These are phyloP conservation scores for Saccharomyces pastorianus DNA, from an alignment of 1,139 yeast genomes.

Conservation along the genomic window DNA sequence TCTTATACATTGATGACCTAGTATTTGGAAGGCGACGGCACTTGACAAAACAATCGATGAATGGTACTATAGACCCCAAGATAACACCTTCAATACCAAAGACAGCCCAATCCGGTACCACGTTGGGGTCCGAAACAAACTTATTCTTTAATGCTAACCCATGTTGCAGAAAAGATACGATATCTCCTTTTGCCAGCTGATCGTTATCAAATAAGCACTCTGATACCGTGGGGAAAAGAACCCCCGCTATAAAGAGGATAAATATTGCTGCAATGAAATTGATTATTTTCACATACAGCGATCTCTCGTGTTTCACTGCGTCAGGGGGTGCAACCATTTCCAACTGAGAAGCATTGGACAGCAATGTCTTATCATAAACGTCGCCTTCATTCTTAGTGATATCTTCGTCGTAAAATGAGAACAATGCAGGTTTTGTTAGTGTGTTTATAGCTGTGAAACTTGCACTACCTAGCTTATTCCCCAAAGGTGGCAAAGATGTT, in stretches of 20 bases:
- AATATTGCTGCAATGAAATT: background rate
- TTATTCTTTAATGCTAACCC: background rate
- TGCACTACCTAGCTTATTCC: conserved; percentile 9
- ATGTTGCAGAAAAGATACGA: background rate
- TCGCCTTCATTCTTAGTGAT: conserved; percentile 23
- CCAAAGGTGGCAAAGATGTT: background rate
- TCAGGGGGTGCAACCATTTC: conserved; percentile 14
- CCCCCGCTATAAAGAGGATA: conserved; percentile 1
- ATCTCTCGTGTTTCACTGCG: background rate
- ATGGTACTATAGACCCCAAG: conserved; percentile 59
- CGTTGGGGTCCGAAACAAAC: background rate
- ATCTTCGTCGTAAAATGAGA: conserved; percentile 26
- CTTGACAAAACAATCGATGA: conserved; percentile 37
- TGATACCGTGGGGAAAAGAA: background rate
- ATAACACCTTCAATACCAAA: conserved; percentile 52
- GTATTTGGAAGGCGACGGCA: background rate
- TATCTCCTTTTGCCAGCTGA: background rate
- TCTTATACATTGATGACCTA: conserved; percentile 15
- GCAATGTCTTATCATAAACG: conserved; percentile 11
- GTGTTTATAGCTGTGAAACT: conserved; percentile 15
- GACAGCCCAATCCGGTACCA: conserved; percentile 31
- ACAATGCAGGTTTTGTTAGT: conserved; percentile 24
- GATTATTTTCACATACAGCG: background rate
- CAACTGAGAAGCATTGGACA: conserved; percentile 9
- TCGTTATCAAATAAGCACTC: background rate